phyloP scores from a whole-genome alignment of 371 early-diverging fungal genomes.

The Saksenaea oblongispora region DNA sequence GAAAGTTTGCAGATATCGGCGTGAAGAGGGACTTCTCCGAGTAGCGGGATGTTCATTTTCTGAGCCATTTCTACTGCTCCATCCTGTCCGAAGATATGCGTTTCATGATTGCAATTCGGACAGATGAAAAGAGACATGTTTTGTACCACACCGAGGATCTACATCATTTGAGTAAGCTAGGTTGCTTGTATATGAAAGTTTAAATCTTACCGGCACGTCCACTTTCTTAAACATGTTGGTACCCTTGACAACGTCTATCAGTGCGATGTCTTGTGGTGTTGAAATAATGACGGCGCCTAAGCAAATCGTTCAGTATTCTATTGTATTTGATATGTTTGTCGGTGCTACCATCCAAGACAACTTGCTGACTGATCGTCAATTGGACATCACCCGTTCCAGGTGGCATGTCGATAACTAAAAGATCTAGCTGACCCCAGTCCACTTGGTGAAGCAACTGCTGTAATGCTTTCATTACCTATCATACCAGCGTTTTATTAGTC shows the following conservation, averaged over 20 bases:
- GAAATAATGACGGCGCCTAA: slow-evolving; percentile 84
- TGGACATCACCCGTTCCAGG: slow-evolving; percentile 94
- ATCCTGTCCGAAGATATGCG: slow-evolving; percentile 80
- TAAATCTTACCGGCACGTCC: slow-evolving; percentile 70
- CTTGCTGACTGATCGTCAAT: slow-evolving; percentile 81
- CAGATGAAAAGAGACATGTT: slow-evolving; percentile 90
- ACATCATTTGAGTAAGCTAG: not conserved
- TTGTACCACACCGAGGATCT: slow-evolving; percentile 89
- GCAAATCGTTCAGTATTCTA: not conserved
- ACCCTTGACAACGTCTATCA: slow-evolving; percentile 83
- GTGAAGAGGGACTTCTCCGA: slow-evolving; percentile 83
- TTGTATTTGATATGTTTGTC: not conserved
- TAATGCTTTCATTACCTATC: slow-evolving; percentile 85
- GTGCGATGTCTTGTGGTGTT: slow-evolving; percentile 89
- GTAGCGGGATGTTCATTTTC: slow-evolving; percentile 61
- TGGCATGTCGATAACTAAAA: slow-evolving; percentile 89
- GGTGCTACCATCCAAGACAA: slow-evolving; percentile 66
- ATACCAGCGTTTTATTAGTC: not conserved
- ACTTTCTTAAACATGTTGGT: slow-evolving; percentile 84
- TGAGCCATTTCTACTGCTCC: slow-evolving; percentile 65
- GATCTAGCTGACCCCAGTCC: slow-evolving; percentile 78
- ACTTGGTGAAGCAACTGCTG: slow-evolving; percentile 87
- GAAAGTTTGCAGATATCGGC: slow-evolving; percentile 71
- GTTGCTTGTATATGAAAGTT: not conserved
- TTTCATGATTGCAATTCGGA: slow-evolving; percentile 76